Evolutionary conservation across 495 filamentous ascomycete genomes (phyloP), one percentile per base, ranked within the genome.

Genomic region (Daldinia loculata): DNA sequence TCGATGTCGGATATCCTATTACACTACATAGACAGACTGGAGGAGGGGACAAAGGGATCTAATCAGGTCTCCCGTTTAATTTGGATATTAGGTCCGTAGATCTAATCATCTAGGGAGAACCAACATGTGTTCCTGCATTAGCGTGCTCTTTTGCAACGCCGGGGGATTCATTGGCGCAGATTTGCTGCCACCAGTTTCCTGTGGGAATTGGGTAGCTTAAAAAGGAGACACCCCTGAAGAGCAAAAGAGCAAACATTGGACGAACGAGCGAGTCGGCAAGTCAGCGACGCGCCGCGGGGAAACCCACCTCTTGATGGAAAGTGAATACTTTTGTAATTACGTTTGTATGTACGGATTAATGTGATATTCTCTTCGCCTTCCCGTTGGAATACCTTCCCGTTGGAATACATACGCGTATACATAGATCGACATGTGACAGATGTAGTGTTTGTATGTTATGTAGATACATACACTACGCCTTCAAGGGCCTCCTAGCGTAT

Each of bases 101-200:
- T 26, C 15, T 50, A 12, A 5, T 52, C 24, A 43, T 52, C 32
- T 34, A 56, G 36, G 59, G 53, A 60, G 22, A 45, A 39, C 29
- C 45, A 60, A 59, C 45, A 60, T 56, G 61, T 69, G 70, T 73
- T 73, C 70, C 70, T 73, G 70, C 70, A 73, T 73, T 73, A 73
- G 70, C 53, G 66, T 51, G 27, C 27, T 22, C 56, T 41, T 69
- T 61, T 48, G 17, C 43, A 48, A 48, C 43, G 43, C 64, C 56
- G 26, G 69, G 60, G 60, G 34, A 30, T 61, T 48, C 55, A 61
- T 72, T 72, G 59, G 69, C 43, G 32, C 45, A 57, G 56, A 64
- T 60, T 68, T 72, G n/a, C 70, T 61, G 70, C 70, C 64, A 69
- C 61, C 32, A 30, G 63, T 29, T 48, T 22, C 4, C 50, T 34